Evolutionary conservation across 2,329 filamentous ascomycete genomes (phyloP).

Genomic region (Xylaria arbuscula): DNA sequence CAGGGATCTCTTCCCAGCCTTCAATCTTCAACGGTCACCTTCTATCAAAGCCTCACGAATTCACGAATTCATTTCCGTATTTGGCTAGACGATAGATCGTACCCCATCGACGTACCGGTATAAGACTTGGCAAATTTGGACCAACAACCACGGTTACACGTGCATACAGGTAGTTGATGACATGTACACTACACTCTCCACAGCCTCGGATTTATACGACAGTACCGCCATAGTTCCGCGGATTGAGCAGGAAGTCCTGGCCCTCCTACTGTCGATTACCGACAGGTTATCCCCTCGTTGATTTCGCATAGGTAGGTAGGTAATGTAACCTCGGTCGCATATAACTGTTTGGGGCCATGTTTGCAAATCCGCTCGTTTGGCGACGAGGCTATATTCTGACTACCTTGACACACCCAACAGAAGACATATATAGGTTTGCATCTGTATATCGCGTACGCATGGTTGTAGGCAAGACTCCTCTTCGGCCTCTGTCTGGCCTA

Average conservation of each 20-base stretch:
- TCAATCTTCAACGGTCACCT: constrained; percentile 31
- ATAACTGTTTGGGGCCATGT: constrained; percentile 20
- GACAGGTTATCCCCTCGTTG: background rate
- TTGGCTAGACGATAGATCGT: constrained; percentile 21
- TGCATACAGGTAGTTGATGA: background rate
- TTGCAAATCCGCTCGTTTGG: constrained; percentile 14
- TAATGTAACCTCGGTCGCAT: constrained; percentile 13
- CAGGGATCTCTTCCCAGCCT: constrained; percentile 28
- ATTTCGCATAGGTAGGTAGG: background rate
- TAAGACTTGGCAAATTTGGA: constrained; percentile 20
- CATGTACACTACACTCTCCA: background rate
- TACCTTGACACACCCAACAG: constrained; percentile 4
- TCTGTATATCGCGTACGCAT: background rate
- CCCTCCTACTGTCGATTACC: background rate
- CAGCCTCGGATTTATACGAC: background rate
- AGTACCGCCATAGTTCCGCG: background rate
- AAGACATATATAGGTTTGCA: background rate
- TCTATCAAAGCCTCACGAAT: constrained; percentile 37
- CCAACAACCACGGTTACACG: background rate
- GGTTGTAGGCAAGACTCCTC: background rate
- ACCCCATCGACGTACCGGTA: constrained; percentile 8
- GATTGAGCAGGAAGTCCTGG: constrained; percentile 2
- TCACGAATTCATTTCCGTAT: constrained; percentile 40
- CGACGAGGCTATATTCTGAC: constrained; percentile 22
- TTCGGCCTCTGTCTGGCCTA: background rate